Percentiles rank a stretch among this genome's conserved stretches.
phyloP scores from a whole-genome alignment of 305 asterid species.

The Solanum aculeatissimum region DNA sequence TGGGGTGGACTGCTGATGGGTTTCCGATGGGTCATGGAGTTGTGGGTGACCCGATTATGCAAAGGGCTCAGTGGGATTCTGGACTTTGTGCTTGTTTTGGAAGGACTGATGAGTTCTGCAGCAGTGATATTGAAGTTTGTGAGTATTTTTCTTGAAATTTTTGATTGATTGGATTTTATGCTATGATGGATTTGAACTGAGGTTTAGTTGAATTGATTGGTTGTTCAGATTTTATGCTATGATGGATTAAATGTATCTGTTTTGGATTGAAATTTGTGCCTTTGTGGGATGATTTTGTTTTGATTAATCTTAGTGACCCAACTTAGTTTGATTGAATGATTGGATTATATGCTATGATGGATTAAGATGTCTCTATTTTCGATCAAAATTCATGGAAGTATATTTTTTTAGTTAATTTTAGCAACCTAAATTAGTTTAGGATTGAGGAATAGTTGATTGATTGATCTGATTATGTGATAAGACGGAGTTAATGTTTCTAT shows the following conservation, averaged over 20 bases:
- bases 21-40: constrained; percentile 20
- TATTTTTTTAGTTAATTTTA: not conserved
- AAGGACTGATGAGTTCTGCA: constrained; percentile 60
- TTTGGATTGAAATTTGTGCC: not conserved
- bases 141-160: not conserved
- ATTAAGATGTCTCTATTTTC: not conserved
- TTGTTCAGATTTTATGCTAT: not conserved
- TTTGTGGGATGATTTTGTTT: not conserved
- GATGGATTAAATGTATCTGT: not conserved
- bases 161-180: not conserved
- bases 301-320: not conserved
- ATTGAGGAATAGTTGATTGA: not conserved
- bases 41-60: constrained; percentile 31
- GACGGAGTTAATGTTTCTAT: not conserved
- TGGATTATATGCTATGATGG: not conserved
- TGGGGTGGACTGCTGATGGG: constrained; percentile 61
- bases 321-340: not conserved
- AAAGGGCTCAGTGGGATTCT: constrained; percentile 56
- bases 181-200: not conserved
- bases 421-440: not conserved
- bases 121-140: constrained; percentile 99
- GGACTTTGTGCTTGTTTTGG: constrained; percentile 68
- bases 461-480: not conserved
- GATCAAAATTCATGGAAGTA: not conserved
- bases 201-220: not conserved